Base-by-base conservation (phyloP, 352 stramenopile genomes). In the Thraustochytrium striatum region DNA sequence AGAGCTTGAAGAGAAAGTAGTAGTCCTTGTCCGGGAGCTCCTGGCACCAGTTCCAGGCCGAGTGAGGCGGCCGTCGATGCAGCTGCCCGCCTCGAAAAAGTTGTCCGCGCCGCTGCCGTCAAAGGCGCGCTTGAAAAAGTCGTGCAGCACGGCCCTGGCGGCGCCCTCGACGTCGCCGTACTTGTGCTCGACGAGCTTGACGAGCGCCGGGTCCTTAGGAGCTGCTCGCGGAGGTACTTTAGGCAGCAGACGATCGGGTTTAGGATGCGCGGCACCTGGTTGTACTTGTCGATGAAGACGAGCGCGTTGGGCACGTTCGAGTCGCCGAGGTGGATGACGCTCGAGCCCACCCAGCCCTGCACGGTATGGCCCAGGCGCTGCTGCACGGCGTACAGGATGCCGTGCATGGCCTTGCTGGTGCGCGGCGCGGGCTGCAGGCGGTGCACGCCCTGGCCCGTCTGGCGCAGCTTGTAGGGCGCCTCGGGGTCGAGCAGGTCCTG, bases 261-360 rank as follows among this genome's bases (percentile, higher is more conserved):
- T 13, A 91, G 78, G 53, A 91, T 91, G 28, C 87, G 80, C 19
- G 87, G 85, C 13, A 91, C 87, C 86, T 86, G 61, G 41, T 93
- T 97, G 87, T 98, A 98, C 86, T 98, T 98, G 88, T 98, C 95
- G 84, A 98, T 98, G 83, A 98, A 98, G 85, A 96, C 97, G 79
- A 98, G 88, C 61, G 94, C 94, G 78, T 98, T 98, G 16, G 94
- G 95, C 36, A 98, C 95, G 85, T 98, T 98, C 86, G 97, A 95
- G 87, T 98, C 95, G 33, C 95, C 95, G 33, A 98, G 80, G 84
- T 98, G 95, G 75, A 98, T 97, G 19, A 98, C 93, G 81, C 88
- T 97, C 8, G 87, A 95, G 41, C 93, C 94, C 35, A 98, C 88
- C 93, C 93, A 97, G 25, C 70, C 70, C 44, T 80, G 32, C 16